Base-by-base conservation (phyloP, 2,329 filamentous ascomycete genomes). In the Colletotrichum graminicola region DNA sequence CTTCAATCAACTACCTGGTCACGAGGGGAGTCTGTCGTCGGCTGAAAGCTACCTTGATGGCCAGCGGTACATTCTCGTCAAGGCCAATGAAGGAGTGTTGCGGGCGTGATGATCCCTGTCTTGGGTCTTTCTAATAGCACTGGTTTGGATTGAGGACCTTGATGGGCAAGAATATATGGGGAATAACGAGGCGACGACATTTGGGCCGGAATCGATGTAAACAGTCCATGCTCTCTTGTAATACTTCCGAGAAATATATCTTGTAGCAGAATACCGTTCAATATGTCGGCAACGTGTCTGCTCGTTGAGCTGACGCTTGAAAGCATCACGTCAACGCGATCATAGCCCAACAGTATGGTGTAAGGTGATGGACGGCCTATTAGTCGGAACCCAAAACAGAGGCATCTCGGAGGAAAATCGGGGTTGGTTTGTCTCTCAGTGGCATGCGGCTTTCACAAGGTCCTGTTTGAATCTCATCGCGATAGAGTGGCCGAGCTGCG, bases 1-100 rank as follows among this genome's bases (percentile, higher is more conserved):
- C 39, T 39, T 47, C 47, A 29, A 56, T 18, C 43, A 54, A 16
- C 32, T n/a, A 49, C 18, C 43, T 45, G 11, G 47, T 66, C 62
- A 57, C 26, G 29, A 29, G 64, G 57, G 10, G 43, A 41, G 21
- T 21, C 55, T 39, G 64, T 62, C 52, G 51, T 67, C 51, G 11
- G 26, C 51, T 47, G 39, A 36, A 60, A 54, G 18, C 34, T 23
- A 71, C 68, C 68, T 71, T 71, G 68, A 71, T 71, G 68, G 68
- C 68, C 68, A 59, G 29, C 51, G 12, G 32, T 51, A 10, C 4
- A 29, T 16, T 29, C 29, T 11, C 8, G 21, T 12, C 12, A 49
- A 64, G 26, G 39, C 65, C 66, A 72, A 69, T 68, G 66, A 61
- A 47, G 60, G 55, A 49, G 32, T 21, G 18, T 12, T 18, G 5